Evolutionary conservation across 257 asterid species (phyloP).

Genomic region (Solanum bulbocastanum): DNA sequence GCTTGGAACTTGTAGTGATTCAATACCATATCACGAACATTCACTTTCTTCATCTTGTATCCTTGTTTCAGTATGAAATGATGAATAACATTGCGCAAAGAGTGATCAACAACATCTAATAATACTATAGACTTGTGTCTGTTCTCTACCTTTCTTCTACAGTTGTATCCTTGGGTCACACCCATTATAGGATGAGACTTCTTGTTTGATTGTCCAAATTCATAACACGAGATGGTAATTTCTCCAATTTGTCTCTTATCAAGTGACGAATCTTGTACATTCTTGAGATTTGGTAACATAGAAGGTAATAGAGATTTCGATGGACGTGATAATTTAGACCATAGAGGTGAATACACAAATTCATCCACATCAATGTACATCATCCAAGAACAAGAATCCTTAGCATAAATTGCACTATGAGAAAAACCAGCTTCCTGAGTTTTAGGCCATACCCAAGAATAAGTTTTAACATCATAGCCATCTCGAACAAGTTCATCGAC

Average conservation of each 20-base stretch:
- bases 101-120: constrained; percentile 33
- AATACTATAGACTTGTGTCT: constrained; percentile 64
- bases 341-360: constrained; percentile 53
- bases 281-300: background rate
- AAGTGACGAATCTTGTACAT: background rate
- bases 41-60: constrained; percentile 20
- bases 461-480: too few species aligned
- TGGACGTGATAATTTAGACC: constrained; percentile 26
- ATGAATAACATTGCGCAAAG: constrained; percentile 50
- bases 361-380: constrained; percentile 77
- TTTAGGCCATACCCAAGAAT: too few species aligned
- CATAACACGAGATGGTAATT: constrained; percentile 36
- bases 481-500: too few species aligned
- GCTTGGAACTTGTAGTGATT: constrained; percentile 90
- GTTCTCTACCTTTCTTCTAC: constrained; percentile 39
- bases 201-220: constrained; percentile 75
- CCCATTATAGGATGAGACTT: constrained; percentile 39
- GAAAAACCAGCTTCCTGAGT: constrained; percentile 83
- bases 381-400: constrained; percentile 58
- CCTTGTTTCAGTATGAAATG: constrained; percentile 52
- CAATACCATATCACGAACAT: constrained; percentile 18
- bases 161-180: constrained; percentile 65
- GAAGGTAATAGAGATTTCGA: constrained; percentile 31
- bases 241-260: constrained; percentile 24
- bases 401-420: constrained; percentile 46